phyloP scores from a whole-genome alignment of 2,329 filamentous ascomycete genomes.

The Ceratocystiopsis sp. region DNA sequence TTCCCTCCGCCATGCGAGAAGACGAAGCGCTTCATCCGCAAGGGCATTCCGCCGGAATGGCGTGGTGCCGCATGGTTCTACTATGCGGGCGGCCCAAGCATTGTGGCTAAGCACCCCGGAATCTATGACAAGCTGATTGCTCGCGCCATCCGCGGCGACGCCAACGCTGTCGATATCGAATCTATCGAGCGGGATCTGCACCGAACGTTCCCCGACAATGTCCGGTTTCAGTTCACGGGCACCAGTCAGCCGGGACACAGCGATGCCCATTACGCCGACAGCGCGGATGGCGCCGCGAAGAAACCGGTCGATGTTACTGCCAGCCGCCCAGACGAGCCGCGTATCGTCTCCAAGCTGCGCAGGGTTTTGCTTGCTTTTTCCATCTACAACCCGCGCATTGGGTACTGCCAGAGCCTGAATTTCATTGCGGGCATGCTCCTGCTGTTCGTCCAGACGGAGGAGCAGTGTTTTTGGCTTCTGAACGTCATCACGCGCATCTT shows the following conservation, averaged over 20 bases:
- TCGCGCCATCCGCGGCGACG: constrained; percentile 24
- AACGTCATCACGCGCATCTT: constrained; percentile 83
- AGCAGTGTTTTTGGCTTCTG: constrained; percentile 83
- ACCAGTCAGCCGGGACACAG: constrained; percentile 14
- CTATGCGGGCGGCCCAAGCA: constrained; percentile 74
- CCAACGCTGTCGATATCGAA: constrained; percentile 61
- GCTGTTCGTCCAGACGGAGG: constrained; percentile 73
- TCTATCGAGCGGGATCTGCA: constrained; percentile 89
- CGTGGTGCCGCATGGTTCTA: constrained; percentile 95
- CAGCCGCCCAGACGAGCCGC: constrained; percentile 41
- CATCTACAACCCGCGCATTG: constrained; percentile 77
- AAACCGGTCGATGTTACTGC: constrained; percentile 9
- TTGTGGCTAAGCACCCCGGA: constrained; percentile 57
- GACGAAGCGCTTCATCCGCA: constrained; percentile 77
- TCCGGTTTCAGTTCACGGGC: constrained; percentile 50
- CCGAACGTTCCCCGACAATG: constrained; percentile 86
- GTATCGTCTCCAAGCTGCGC: constrained; percentile 65
- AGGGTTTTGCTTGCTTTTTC: constrained; percentile 81
- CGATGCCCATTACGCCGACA: not conserved
- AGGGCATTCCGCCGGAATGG: constrained; percentile 87
- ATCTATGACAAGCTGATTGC: constrained; percentile 57
- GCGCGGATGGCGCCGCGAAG: not conserved
- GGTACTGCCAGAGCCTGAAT: constrained; percentile 91
- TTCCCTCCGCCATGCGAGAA: constrained; percentile 72
- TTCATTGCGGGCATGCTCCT: constrained; percentile 83